Base-by-base conservation (phyloP, 2,329 filamentous ascomycete genomes). In the Sarocladiaceae sp. region DNA sequence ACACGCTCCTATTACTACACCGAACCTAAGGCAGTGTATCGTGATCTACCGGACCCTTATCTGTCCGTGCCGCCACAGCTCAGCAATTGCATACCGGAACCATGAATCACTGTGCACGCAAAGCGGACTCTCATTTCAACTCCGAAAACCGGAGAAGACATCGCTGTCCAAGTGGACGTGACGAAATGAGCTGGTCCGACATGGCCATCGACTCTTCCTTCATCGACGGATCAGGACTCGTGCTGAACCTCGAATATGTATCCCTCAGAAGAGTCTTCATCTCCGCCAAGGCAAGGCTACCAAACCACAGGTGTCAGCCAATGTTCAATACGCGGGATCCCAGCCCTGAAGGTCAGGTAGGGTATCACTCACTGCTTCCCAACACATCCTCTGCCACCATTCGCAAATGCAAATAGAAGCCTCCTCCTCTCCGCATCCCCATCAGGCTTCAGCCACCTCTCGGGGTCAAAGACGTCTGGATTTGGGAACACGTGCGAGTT, bases 391-490 rank as follows among this genome's bases (percentile, higher is more conserved):
- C 82, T 66, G 0, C 78, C 81, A 4, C 82, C 82, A 39, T 69
- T 76, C 6, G 79, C 74, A 65, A 85, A 85, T 0, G 82, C 75
- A 65, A 83, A 84, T 54, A 82, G 76, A 6, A 78, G 55, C 33
- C 76, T 67, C 52, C 76, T 76, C 46, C 78, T 70, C 54, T 91
- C 85, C 47, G 83, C 74, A 53, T 91, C 87, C 2, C 86, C 88
- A 35, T 82, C 74, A 7, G 75, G 72, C 13, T 74, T 79, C 51
- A 95, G 76, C 90, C 90, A 96, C 52, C 91, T 76, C 46, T 91
- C 85, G 0, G 90, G 90, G 42, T 82, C 72, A 57, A 90, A 96
- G 5, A 62, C 65, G 48, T 95, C 85, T 0, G 89, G 85, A 33
- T 89, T 75, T 1, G 83, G 80, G 58, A 94, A 97, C 1, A 88